phyloP scores from a whole-genome alignment of 495 filamentous ascomycete species.

The Beverwykella pulmonaria region DNA sequence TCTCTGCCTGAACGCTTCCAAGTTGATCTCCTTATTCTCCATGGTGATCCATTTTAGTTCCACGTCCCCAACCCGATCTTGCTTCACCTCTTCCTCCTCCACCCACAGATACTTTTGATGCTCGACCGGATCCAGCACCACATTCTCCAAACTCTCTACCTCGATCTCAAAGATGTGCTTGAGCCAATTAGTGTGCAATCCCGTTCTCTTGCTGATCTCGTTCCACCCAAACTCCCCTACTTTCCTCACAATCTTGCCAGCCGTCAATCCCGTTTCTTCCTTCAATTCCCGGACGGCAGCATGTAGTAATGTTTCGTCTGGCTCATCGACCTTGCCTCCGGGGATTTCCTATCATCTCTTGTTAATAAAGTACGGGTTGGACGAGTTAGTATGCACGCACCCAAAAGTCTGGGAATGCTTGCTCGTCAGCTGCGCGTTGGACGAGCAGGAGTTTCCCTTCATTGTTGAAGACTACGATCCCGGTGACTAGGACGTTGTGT shows the following conservation, averaged over 20 bases:
- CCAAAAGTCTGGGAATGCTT: slow-evolving; percentile 48
- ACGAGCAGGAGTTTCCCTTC: slow-evolving; percentile 57
- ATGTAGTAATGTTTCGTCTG: slow-evolving; percentile 57
- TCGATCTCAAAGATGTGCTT: slow-evolving; percentile 50
- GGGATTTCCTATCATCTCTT: slow-evolving; percentile 58
- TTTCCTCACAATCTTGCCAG: slow-evolving; percentile 50
- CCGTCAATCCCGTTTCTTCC: slow-evolving; percentile 62
- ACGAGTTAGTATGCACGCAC: slow-evolving; percentile 1
- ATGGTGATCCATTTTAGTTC: slow-evolving; percentile 22
- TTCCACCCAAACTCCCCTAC: slow-evolving; percentile 46
- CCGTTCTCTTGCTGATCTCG: slow-evolving; percentile 8
- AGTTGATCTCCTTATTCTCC: slow-evolving; percentile 30
- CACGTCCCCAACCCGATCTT: slow-evolving; percentile 20
- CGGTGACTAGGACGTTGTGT: slow-evolving; percentile 12
- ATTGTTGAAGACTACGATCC: slow-evolving; percentile 40
- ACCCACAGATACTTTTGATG: slow-evolving; percentile 45
- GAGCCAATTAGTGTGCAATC: slow-evolving; percentile 33
- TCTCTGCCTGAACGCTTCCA: slow-evolving; percentile 28
- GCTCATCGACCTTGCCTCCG: slow-evolving; percentile 56
- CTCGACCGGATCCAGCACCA: slow-evolving; percentile 41
- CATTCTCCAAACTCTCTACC: slow-evolving; percentile 19
- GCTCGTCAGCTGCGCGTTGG: slow-evolving; percentile 50
- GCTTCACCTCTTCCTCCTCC: slow-evolving; percentile 41
- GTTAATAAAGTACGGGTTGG: background rate
- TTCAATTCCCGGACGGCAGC: slow-evolving; percentile 58